These are phyloP conservation scores for Conringia planisiliqua DNA, from an alignment of 345 rosid species.

Conservation along the genomic window DNA sequence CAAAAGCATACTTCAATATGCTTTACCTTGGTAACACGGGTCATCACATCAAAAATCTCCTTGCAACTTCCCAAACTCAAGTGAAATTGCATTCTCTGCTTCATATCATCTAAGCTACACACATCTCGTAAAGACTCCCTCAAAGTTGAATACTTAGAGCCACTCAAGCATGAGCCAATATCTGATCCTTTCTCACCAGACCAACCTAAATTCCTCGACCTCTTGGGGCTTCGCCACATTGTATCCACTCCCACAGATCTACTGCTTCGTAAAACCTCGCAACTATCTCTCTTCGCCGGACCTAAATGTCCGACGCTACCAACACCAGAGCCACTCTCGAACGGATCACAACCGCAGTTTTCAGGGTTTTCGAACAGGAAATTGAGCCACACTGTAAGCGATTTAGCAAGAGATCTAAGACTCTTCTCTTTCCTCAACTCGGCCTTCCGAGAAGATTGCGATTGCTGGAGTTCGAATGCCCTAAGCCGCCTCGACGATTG, in stretches of 20 bases:
- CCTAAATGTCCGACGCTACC: not conserved
- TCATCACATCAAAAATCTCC: slow-evolving; percentile 66
- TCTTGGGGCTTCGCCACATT: slow-evolving; percentile 64
- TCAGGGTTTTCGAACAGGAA: slow-evolving; percentile 68
- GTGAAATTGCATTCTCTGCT: slow-evolving; percentile 58
- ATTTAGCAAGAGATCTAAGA: slow-evolving; percentile 64
- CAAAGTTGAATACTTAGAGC: slow-evolving; percentile 40
- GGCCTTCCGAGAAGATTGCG: slow-evolving; percentile 65
- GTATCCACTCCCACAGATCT: slow-evolving; percentile 41
- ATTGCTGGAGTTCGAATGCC: slow-evolving; percentile 73
- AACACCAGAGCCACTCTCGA: not conserved
- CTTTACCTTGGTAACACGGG: slow-evolving; percentile 63
- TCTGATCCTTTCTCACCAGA: slow-evolving; percentile 32
- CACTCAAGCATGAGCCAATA: slow-evolving; percentile 28
- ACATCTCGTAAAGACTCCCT: slow-evolving; percentile 61
- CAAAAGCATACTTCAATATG: not conserved
- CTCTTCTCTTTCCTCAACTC: slow-evolving; percentile 56
- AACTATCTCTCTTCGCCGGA: slow-evolving; percentile 55
- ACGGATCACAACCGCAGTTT: slow-evolving; percentile 56
- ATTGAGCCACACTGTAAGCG: slow-evolving; percentile 86
- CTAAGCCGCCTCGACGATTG: slow-evolving; percentile 47
- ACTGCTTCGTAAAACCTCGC: slow-evolving; percentile 21
- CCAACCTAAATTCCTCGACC: slow-evolving; percentile 54
- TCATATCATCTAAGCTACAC: slow-evolving; percentile 91
- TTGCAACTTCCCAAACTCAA: slow-evolving; percentile 63